phyloP scores from a whole-genome alignment of 78 protist species.

The Emiliania huxleyi region DNA sequence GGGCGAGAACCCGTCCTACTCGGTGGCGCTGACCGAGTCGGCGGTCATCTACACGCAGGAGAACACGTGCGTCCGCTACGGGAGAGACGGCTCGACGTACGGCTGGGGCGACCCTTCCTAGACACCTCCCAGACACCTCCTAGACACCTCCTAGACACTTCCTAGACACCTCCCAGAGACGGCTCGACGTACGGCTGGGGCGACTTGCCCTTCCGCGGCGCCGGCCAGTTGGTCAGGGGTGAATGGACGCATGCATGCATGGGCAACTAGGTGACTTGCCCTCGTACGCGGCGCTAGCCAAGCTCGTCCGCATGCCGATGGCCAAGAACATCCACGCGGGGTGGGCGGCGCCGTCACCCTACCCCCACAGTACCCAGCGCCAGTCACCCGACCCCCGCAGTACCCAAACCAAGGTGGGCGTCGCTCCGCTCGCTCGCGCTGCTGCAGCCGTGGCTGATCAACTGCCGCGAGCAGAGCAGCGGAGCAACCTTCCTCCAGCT shows the following conservation, averaged over 20 bases:
- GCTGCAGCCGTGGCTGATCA: background rate
- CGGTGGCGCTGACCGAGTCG: background rate
- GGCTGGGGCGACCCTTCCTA: background rate
- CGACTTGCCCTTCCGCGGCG: too few relatives aligned
- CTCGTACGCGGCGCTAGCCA: background rate
- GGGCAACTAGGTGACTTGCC: too few relatives aligned
- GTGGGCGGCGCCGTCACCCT: too few relatives aligned
- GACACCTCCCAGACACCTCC: too few relatives aligned
- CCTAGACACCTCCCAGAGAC: too few relatives aligned
- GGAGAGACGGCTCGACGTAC: background rate
- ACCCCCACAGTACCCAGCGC: too few relatives aligned
- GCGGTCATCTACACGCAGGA: background rate
- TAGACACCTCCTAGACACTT: too few relatives aligned
- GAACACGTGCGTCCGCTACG: constrained; percentile 5
- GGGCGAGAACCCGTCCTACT: background rate
- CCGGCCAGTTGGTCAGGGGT: too few relatives aligned
- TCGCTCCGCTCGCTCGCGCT: background rate
- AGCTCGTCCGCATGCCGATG: background rate
- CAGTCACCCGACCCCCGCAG: too few relatives aligned
- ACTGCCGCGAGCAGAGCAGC: background rate
- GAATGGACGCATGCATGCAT: too few relatives aligned
- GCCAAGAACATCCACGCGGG: background rate
- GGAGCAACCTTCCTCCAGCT: background rate
- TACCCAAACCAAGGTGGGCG: background rate
- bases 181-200: too few relatives aligned